Base-by-base conservation (phyloP, 345 rosid genomes). In the Gossypium sturtianum region DNA sequence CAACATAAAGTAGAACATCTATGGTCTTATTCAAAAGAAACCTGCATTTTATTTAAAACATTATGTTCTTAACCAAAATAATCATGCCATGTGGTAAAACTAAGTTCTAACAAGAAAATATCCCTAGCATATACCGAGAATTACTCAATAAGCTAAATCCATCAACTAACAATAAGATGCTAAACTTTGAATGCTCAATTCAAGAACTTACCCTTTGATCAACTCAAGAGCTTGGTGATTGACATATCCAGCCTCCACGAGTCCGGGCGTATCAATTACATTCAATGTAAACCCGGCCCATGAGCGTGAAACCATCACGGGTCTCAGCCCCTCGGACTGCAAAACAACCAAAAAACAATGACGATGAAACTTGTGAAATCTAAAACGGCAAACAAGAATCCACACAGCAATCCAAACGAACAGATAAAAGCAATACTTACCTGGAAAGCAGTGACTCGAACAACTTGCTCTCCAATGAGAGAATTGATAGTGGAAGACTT, bases 401-500 rank as follows among this genome's bases (percentile, higher is more conserved):
- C 56, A 52, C 13, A 11, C 27, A 41, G 71, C 12, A 43, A 60
- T 52, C 44, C 63, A 23, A 15, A 59, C 27, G 59, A 25, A 17
- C 53, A 12, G 17, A 16, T 9, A 27, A 67, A 75, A 76, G 15
- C 22, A 27, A 72, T 58, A 15, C 59, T 49, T 47, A 78, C 97
- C 86, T 90, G 91, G 52, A 91, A 91, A 81, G 92, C 83, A 84
- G 85, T 91, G 68, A 88, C 91, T 80, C 87, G 86, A 75, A 89
- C 87, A n/a, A 79, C 94, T 73, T 89, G 92, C 85, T 91, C 97
- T 17, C 94, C 88, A 25, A 91, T 78, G 22, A 91, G 91, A 75
- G 97, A 91, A 81, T 89, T 91, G 78, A 91, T 87, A 15, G 94
- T 91, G 25, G 97, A 91, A 71, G 97, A 91, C 81, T 91, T 91